These are phyloP conservation scores for Helenozyma rhizophorensis DNA, from an alignment of 805 yeast species.

Conservation along the genomic window DNA sequence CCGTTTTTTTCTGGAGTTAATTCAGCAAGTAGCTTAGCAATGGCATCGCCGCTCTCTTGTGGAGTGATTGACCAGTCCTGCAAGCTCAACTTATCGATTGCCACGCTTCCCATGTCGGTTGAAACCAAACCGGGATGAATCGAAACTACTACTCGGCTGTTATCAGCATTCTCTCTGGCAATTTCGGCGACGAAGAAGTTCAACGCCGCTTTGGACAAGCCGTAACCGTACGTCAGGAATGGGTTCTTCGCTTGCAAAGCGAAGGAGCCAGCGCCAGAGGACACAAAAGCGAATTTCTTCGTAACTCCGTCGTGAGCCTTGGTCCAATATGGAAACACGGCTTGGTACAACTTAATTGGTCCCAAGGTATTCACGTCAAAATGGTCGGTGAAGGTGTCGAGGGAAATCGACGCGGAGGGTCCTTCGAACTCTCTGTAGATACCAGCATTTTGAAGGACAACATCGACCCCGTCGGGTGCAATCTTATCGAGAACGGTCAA, in stretches of 20 bases:
- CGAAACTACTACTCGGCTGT: constrained; percentile 15
- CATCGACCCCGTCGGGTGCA: constrained; percentile 19
- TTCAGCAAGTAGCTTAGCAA: constrained; percentile 14
- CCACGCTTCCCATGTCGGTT: constrained; percentile 22
- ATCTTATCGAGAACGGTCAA: constrained; percentile 3
- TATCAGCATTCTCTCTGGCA: neutral
- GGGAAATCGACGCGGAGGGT: no score
- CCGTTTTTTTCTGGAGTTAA: constrained; percentile 21
- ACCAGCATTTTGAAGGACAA: constrained; percentile 23
- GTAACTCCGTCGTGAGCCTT: constrained; percentile 7
- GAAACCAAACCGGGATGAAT: constrained; percentile 38
- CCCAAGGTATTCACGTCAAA: constrained; percentile 26
- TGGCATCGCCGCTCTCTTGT: constrained; percentile 17
- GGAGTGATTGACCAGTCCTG: constrained; percentile 11
- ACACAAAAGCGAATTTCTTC: constrained; percentile 21
- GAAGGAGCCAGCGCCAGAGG: constrained; percentile 22
- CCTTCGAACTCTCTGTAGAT: neutral
- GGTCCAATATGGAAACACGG: constrained; percentile 23
- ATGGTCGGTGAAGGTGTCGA: constrained; percentile 4
- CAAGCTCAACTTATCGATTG: neutral
- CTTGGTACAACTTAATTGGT: constrained; percentile 21
- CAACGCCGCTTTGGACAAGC: constrained; percentile 1
- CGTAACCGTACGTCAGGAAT: neutral
- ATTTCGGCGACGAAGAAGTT: neutral
- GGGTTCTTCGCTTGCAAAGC: constrained; percentile 8